Conservation (phyloP, 495 filamentous ascomycete species). For the Xylaria bambusicola region DNA sequence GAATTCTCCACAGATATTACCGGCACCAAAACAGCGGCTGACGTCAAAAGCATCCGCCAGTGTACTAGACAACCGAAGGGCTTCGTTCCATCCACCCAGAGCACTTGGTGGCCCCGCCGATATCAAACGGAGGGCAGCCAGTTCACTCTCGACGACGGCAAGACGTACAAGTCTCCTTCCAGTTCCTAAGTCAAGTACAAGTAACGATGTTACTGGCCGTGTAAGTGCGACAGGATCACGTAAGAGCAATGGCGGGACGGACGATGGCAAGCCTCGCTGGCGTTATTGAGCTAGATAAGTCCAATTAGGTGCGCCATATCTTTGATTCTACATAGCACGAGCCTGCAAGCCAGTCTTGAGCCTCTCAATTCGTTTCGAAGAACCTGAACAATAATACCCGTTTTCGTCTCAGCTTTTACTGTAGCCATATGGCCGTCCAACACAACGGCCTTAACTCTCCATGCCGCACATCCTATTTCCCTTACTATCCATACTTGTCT, state of each 20-base stretch:
- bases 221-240: constrained; percentile 25
- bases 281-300: constrained; percentile 13
- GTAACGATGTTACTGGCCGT: constrained; percentile 27
- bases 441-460: background rate
- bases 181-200: constrained; percentile 37
- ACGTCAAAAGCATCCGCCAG: constrained; percentile 28
- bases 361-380: background rate
- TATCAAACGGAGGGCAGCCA: constrained; percentile 43
- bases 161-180: constrained; percentile 55
- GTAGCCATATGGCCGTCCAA: background rate
- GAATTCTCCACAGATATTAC: constrained; percentile 32
- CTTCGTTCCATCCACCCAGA: constrained; percentile 48
- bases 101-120: constrained; percentile 26
- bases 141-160: constrained; percentile 48
- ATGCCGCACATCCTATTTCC: background rate
- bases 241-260: constrained; percentile 4
- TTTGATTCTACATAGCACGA: background rate
- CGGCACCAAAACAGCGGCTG: constrained; percentile 40
- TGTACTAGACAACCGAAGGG: constrained; percentile 43
- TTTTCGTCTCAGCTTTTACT: background rate
- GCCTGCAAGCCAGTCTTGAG: background rate
- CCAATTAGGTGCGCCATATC: background rate
- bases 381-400: background rate
- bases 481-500: constrained; percentile 4
- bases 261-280: constrained; percentile 18